A percentile compares a stretch with the other conserved stretches of the same genome.
These are phyloP conservation scores for Hyparrhenia diplandra DNA, from an alignment of 176 grass and related monocot species.

Conservation along the genomic window DNA sequence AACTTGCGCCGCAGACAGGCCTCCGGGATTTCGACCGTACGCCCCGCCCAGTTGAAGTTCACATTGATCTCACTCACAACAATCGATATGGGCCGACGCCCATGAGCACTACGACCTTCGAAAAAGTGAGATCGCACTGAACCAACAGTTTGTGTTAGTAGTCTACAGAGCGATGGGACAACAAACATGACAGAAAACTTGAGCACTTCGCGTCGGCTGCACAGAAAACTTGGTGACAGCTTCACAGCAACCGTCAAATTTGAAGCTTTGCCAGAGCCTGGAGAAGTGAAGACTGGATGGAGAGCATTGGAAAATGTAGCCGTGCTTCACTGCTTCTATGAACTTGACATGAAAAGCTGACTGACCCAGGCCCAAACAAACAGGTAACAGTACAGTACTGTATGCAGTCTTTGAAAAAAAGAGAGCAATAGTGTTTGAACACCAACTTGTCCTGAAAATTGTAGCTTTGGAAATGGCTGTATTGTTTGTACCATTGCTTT, in stretches of 20 bases:
- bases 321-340: background rate
- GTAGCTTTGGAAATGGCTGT: background rate
- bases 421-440: background rate
- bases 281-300: background rate
- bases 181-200: constrained; percentile 7
- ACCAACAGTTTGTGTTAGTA: no score
- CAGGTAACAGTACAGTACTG: background rate
- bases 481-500: background rate
- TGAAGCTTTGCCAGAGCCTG: background rate
- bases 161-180: background rate
- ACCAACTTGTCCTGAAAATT: background rate
- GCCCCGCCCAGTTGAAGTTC: no score
- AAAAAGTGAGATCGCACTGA: background rate
- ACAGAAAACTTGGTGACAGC: no score
- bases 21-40: no score
- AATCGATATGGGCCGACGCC: background rate
- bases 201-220: background rate
- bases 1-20: background rate
- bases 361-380: background rate
- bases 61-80: background rate
- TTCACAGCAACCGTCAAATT: no score
- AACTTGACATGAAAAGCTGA: constrained; percentile 33
- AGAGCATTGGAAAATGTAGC: background rate
- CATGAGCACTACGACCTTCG: background rate
- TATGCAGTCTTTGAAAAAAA: background rate